Evolutionary conservation across 495 filamentous ascomycete species (phyloP), one percentile per base, ranked within the genome.

Genomic region (Trichocladium uniseriatum): DNA sequence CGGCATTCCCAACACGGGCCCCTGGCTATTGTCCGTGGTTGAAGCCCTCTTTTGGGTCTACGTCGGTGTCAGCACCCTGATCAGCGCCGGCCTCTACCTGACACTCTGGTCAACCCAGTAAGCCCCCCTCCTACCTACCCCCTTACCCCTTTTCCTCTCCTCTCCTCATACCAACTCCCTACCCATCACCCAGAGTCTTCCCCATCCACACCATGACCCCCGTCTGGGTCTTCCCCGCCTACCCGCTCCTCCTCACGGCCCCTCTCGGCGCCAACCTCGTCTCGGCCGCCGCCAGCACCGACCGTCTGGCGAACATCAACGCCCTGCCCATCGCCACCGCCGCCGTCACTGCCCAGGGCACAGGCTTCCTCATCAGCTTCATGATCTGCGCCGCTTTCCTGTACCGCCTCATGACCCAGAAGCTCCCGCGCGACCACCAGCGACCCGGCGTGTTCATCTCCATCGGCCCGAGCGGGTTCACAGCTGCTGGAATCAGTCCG

Each of bases 151-250:
- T n/a, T n/a, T n/a, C n/a, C n/a, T n/a, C n/a, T n/a, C n/a, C n/a
- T n/a, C n/a, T n/a, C n/a, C n/a, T n/a, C n/a, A n/a, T n/a, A n/a
- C n/a, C n/a, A n/a, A n/a, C n/a, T n/a, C 39, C 14, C 40, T 18
- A 18, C 9, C 36, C 48, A 28, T 56, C 31, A 8, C 38, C 5
- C n/a, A 52, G 50, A 47, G 47, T 82, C 19, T 91, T 90, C 56
- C 89, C 87, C 2, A 87, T 94, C 29, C 79, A 81, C 16, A 80
- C 82, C 29, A 94, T 94, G 88, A 94, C 88, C 0, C 88, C 88
- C 0, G 80, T 91, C 39, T 94, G 87, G 88, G 89, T 94, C 29
- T 94, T 94, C 51, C 88, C 88, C 0, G 87, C 86, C 1, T 94
- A 94, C 54, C 88, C 88, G 0, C 77, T 94, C 48, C 77, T 94